Conservation (phyloP, 129 eudicot species). For the Centrapalus pauciflorus region DNA sequence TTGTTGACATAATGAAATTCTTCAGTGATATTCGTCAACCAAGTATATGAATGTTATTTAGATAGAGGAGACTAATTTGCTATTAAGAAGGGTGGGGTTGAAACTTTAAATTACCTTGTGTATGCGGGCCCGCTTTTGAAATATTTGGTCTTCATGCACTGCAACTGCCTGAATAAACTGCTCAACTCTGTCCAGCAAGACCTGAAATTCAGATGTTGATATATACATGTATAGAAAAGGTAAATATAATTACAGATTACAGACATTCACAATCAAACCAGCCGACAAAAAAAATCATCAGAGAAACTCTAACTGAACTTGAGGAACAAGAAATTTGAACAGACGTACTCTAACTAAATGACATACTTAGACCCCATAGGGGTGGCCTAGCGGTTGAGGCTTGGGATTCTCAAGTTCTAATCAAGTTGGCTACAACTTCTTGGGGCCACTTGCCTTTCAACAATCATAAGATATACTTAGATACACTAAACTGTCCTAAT, state of each 20-base stretch:
- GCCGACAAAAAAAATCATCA: not conserved
- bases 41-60: not conserved
- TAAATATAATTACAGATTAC: not conserved
- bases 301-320: not conserved
- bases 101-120: constrained; percentile 53
- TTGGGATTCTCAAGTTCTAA: too few species aligned
- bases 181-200: constrained; percentile 84
- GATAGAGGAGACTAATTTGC: not conserved
- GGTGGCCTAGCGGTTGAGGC: too few species aligned
- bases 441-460: too few species aligned
- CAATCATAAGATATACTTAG: too few species aligned
- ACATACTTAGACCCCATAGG: too few species aligned
- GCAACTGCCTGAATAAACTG: constrained; percentile 91
- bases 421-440: too few species aligned
- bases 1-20: not conserved
- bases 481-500: constrained; percentile 1
- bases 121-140: constrained; percentile 87
- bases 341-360: too few species aligned
- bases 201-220: constrained; percentile 46
- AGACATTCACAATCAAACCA: constrained; percentile 1
- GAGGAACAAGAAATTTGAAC: too few species aligned
- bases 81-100: not conserved
- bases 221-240: constrained; percentile 10
- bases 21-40: not conserved
- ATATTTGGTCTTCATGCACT: constrained; percentile 83